phyloP scores from a whole-genome alignment of 2,329 filamentous ascomycete species.

The Cladosporium sp. region DNA sequence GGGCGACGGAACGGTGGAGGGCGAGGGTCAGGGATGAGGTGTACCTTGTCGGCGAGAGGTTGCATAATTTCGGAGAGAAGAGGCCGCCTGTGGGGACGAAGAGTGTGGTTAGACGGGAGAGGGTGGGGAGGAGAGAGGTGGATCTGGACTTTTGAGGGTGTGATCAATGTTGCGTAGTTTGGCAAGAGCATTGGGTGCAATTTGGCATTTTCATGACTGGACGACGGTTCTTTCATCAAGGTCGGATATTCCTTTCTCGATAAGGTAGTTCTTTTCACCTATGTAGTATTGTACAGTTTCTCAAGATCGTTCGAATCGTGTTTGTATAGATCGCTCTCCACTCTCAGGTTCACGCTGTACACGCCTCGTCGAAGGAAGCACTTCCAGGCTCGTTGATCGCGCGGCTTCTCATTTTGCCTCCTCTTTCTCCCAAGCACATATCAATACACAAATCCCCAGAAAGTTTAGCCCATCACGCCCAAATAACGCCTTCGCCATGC shows the following conservation, averaged over 20 bases:
- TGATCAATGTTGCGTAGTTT: not conserved
- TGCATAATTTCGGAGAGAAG: slow-evolving; percentile 85
- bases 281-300: slow-evolving; percentile 6
- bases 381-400: too few species aligned
- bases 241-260: too few species aligned
- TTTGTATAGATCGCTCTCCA: too few species aligned
- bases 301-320: not conserved
- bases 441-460: slow-evolving; percentile 1
- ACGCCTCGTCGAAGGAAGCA: not conserved
- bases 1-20: slow-evolving; percentile 70
- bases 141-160: slow-evolving; percentile 2
- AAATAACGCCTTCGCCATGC: slow-evolving; percentile 3
- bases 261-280: not conserved
- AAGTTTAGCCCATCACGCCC: not conserved
- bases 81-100: slow-evolving; percentile 31
- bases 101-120: slow-evolving; percentile 29
- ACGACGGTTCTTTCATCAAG: not conserved
- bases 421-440: not conserved
- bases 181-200: too few species aligned
- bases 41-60: slow-evolving; percentile 86
- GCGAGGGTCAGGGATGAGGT: slow-evolving; percentile 85
- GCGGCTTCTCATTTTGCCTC: too few species aligned
- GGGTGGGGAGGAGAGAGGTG: slow-evolving; percentile 1
- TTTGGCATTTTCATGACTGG: too few species aligned
- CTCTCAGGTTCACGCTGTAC: not conserved